phyloP scores from a whole-genome alignment of 306 rosid genomes.

The Trifolium subterraneum region DNA sequence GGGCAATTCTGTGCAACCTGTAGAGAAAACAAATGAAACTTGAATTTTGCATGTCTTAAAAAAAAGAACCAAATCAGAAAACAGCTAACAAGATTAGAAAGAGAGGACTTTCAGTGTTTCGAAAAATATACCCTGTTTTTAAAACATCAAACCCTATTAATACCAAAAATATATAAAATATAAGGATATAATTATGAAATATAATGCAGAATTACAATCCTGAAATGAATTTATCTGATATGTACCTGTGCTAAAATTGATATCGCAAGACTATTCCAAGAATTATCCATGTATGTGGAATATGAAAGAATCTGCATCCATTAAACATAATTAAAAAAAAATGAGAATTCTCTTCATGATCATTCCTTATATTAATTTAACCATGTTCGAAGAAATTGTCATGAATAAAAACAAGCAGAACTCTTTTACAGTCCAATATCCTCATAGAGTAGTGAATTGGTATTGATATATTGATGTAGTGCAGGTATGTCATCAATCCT shows the following conservation, averaged over 20 bases:
- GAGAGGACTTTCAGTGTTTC: conserved; percentile 2
- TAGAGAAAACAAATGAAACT: conserved; percentile 47
- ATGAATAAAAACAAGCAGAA: conserved; percentile 33
- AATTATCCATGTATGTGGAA: conserved; percentile 72
- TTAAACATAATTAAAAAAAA: conserved; percentile 32
- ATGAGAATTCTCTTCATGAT: conserved; percentile 30
- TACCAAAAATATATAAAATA: too few relatives aligned
- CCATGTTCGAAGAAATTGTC: conserved; percentile 25
- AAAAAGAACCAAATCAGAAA: conserved; percentile 25
- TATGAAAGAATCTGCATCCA: conserved; percentile 82
- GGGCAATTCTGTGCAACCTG: conserved; percentile 93
- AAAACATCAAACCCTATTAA: too few relatives aligned
- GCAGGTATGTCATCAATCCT: conserved; percentile 22
- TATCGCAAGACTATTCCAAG: conserved; percentile 80
- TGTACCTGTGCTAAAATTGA: conserved; percentile 84
- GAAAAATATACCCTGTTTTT: not conserved
- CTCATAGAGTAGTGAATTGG: conserved; percentile 12
- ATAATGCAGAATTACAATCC: conserved; percentile 33
- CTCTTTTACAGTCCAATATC: conserved; percentile 29
- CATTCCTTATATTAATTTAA: conserved; percentile 31
- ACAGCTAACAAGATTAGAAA: conserved; percentile 28
- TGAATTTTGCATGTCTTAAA: conserved; percentile 29
- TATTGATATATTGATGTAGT: conserved; percentile 16
- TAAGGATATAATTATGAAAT: conserved; percentile 29
- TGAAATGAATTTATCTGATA: conserved; percentile 24